phyloP scores from a whole-genome alignment of 441 rosid genomes.

The Croton laevigatus region DNA sequence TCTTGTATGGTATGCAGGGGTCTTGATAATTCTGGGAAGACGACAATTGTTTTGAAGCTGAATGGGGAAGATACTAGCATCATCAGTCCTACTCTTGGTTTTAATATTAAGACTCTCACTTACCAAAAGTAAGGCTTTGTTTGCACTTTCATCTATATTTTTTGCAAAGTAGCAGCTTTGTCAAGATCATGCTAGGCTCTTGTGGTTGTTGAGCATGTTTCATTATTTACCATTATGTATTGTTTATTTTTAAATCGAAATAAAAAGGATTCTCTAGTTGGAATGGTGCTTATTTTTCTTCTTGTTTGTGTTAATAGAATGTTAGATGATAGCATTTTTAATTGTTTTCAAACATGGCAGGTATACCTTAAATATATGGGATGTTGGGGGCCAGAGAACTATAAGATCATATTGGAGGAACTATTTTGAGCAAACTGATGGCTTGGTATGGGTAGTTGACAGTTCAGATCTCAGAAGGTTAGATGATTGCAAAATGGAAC shows the following conservation, averaged over 20 bases:
- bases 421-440: conserved; percentile 98
- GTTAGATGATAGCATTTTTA: not conserved
- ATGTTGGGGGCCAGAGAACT: conserved; percentile 94
- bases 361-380: conserved; percentile 90
- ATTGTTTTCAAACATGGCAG: conserved; percentile 25
- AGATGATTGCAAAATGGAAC: conserved; percentile 92
- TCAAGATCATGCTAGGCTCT: not conserved
- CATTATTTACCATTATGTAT: not conserved
- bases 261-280: not conserved
- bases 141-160: not conserved
- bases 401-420: conserved; percentile 98
- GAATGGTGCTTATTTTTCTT: not conserved
- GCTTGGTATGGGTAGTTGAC: conserved; percentile 95
- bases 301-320: not conserved
- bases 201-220: not conserved
- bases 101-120: conserved; percentile 81
- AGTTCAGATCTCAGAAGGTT: conserved; percentile 92
- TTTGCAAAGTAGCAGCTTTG: not conserved
- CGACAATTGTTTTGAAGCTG: conserved; percentile 86
- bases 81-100: conserved; percentile 92
- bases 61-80: conserved; percentile 93
- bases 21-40: conserved; percentile 93
- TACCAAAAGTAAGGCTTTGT: conserved; percentile 20
- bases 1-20: conserved; percentile 28
- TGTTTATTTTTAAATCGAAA: not conserved